Evolutionary conservation across 306 rosid genomes (phyloP).

Genomic region (Rubus idaeus): DNA sequence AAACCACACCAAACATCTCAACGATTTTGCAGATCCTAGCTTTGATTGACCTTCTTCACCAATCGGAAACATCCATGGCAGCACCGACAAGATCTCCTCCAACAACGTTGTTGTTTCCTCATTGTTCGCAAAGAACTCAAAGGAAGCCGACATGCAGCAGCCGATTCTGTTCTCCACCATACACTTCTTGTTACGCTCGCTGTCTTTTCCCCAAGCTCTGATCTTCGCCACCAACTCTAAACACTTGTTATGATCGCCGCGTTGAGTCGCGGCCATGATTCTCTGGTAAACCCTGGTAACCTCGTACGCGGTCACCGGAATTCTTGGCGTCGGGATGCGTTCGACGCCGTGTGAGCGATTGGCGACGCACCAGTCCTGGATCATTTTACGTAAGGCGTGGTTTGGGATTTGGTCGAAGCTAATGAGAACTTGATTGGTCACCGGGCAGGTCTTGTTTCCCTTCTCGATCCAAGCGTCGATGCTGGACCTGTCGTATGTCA

Average conservation of each 20-base stretch:
- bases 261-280: slow-evolving; percentile 31
- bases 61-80: slow-evolving; percentile 55
- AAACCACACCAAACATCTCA: slow-evolving; percentile 49
- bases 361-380: slow-evolving; percentile 85
- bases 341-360: slow-evolving; percentile 66
- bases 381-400: slow-evolving; percentile 65
- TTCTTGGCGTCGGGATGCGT: slow-evolving; percentile 79
- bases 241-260: slow-evolving; percentile 41
- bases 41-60: slow-evolving; percentile 38
- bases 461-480: slow-evolving; percentile 81
- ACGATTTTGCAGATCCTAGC: slow-evolving; percentile 46
- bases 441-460: slow-evolving; percentile 71
- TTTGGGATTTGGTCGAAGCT: slow-evolving; percentile 66
- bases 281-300: slow-evolving; percentile 44
- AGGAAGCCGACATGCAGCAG: slow-evolving; percentile 39
- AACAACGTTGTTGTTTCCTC: slow-evolving; percentile 33
- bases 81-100: slow-evolving; percentile 51
- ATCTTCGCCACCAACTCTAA: slow-evolving; percentile 55
- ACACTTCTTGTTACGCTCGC: slow-evolving; percentile 70
- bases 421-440: slow-evolving; percentile 49
- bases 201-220: slow-evolving; percentile 70
- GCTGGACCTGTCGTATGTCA: slow-evolving; percentile 78
- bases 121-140: slow-evolving; percentile 42
- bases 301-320: slow-evolving; percentile 51
- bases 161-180: slow-evolving; percentile 44